phyloP scores from a whole-genome alignment of 805 yeast genomes.

The Cyberlindnera nakhonratchasimensis region DNA sequence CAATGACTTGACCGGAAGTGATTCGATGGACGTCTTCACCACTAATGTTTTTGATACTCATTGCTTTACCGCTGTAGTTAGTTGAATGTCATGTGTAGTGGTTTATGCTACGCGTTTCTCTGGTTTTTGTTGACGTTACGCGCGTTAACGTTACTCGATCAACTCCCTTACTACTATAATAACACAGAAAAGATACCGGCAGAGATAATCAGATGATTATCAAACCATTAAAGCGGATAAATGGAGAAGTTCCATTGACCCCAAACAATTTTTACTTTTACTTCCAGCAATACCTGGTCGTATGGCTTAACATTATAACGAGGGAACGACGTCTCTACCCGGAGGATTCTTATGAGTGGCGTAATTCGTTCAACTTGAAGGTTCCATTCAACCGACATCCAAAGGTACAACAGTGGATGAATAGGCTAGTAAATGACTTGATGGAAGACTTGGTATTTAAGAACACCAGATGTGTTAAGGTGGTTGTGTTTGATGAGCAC shows the following conservation, averaged over 20 bases:
- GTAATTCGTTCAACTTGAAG: conserved; percentile 40
- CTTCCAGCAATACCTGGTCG: conserved; percentile 31
- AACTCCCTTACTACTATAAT: too few relatives aligned
- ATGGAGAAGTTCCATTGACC: conserved; percentile 10
- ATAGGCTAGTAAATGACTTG: conserved; percentile 12
- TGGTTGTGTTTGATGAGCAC: conserved; percentile 37
- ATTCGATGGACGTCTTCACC: conserved; percentile 60
- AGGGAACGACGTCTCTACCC: conserved; percentile 39
- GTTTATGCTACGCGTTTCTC: background rate
- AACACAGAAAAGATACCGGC: too few relatives aligned
- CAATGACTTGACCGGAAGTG: conserved; percentile 92
- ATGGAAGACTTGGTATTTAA: conserved; percentile 14
- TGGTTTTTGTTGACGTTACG: too few relatives aligned
- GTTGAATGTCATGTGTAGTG: background rate
- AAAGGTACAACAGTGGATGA: conserved; percentile 23
- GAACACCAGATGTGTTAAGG: conserved; percentile 33
- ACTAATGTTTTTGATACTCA: conserved; percentile 12
- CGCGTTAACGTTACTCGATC: too few relatives aligned
- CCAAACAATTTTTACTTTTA: conserved; percentile 14
- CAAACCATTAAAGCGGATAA: conserved; percentile 1
- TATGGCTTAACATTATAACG: conserved; percentile 35
- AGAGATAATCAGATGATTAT: conserved; percentile 4
- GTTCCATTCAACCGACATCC: conserved; percentile 47
- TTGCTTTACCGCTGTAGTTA: too few relatives aligned
- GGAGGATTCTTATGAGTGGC: conserved; percentile 30